Base-by-base conservation (phyloP, 176 grass and related monocot genomes). In the Cenchrus purpureus region DNA sequence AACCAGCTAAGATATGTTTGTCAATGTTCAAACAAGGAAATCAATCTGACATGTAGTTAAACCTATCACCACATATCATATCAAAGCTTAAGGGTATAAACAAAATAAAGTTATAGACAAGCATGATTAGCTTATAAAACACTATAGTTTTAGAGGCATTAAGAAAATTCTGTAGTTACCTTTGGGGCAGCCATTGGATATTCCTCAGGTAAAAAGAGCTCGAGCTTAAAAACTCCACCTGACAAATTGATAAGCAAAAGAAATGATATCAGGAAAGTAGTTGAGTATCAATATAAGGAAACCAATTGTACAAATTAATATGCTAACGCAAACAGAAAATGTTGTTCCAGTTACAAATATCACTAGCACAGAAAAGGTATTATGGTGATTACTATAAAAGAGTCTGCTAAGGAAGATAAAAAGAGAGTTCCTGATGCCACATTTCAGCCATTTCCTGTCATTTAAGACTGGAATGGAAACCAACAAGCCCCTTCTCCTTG, bases 151-250 rank as follows among this genome's bases (percentile, higher is more conserved):
- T 32, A 51, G 11, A 46, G 3, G 34, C n/a, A 68, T 32, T 69
- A 79, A 79, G 20, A 31, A 82, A 60, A 73, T 7, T 32, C 69
- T 13, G 14, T n/a, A 71, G 50, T 90, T 91, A 94, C 97, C 84
- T 98, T 96, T 3, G 97, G 97, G 25, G 97, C 91, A 79, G 97
- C 93, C 97, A 98, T 98, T 48, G 97, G 97, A 82, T 98, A 98
- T 86, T 98, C 97, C 86, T 98, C 97, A n/a, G 97, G 97, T 89
- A 95, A 92, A 91, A 98, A 98, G 37, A 98, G 86, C 68, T 98
- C 97, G 74, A 98, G 97, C 88, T 98, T 98, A 83, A 98, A 98
- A 90, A 92, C 91, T 52, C 97, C 97, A 82, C 97, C 97, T 98
- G 77, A 45, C 43, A 70, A 64, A 80, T 32, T 22, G 22, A 57